Evolutionary conservation across 2,329 filamentous ascomycete genomes (phyloP).

Genomic region (Diplodia sapinea): DNA sequence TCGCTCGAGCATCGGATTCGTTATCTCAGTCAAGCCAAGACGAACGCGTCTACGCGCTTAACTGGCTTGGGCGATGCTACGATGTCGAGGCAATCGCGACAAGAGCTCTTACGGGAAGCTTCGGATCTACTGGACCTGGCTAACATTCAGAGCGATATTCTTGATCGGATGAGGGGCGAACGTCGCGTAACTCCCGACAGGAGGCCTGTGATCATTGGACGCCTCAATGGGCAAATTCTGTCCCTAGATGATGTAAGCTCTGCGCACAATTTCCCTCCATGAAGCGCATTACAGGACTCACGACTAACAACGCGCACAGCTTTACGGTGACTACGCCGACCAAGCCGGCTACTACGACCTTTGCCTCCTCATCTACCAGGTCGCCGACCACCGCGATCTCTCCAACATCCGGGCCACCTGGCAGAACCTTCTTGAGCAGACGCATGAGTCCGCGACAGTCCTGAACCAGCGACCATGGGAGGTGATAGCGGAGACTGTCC

Average conservation of each 20-base stretch:
- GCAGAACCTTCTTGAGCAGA: slow-evolving; percentile 77
- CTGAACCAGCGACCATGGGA: slow-evolving; percentile 68
- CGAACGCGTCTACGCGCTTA: slow-evolving; percentile 85
- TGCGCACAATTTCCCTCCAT: slow-evolving; percentile 46
- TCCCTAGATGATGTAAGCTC: slow-evolving; percentile 65
- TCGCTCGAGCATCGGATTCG: slow-evolving; percentile 85
- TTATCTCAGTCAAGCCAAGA: slow-evolving; percentile 87
- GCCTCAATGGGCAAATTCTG: slow-evolving; percentile 79
- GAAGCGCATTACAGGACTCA: background rate
- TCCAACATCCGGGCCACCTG: slow-evolving; percentile 85
- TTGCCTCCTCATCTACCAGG: slow-evolving; percentile 88
- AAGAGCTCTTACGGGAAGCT: slow-evolving; percentile 83
- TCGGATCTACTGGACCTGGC: slow-evolving; percentile 88
- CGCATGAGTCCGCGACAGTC: slow-evolving; percentile 58
- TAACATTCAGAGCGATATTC: slow-evolving; percentile 90
- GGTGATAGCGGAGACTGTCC: slow-evolving; percentile 66
- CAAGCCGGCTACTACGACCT: slow-evolving; percentile 92
- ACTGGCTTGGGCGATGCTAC: slow-evolving; percentile 67
- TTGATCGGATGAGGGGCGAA: slow-evolving; percentile 79
- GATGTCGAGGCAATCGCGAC: slow-evolving; percentile 71
- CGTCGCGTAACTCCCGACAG: slow-evolving; percentile 68
- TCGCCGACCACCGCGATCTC: slow-evolving; percentile 87
- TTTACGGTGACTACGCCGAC: slow-evolving; percentile 93
- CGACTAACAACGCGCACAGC: slow-evolving; percentile 54
- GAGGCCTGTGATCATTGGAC: slow-evolving; percentile 66